Percentiles rank a stretch among this genome's conserved stretches.
Conservation (phyloP, 2,329 filamentous ascomycete species). For the Neurospora sp. region DNA sequence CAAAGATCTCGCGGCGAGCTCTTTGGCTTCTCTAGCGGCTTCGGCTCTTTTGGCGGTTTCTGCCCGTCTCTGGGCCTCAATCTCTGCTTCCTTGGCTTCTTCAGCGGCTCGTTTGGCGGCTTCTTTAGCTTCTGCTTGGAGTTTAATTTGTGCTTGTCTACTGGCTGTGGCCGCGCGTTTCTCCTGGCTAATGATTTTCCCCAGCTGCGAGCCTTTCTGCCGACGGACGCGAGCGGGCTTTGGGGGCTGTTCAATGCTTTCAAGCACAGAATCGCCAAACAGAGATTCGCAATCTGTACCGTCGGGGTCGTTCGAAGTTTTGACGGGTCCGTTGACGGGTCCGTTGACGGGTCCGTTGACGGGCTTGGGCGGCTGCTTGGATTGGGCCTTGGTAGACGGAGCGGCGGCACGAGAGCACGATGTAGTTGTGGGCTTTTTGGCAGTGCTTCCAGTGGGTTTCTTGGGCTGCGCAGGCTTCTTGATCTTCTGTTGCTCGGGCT, state of each 20-base stretch:
- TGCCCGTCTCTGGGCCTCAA: not conserved
- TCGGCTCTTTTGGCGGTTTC: not conserved
- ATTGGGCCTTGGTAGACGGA: not conserved
- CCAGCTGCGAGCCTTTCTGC: not conserved
- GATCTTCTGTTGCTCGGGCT: not conserved
- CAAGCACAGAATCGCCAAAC: not conserved
- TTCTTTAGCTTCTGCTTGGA: not conserved
- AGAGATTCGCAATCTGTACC: not conserved
- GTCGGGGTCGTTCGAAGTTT: not conserved
- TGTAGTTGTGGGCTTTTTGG: not conserved
- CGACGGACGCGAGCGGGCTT: not conserved
- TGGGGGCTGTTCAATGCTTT: not conserved
- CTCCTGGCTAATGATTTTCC: not conserved
- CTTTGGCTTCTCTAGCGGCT: not conserved
- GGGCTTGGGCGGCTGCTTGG: not conserved
- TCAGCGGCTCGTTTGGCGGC: not conserved
- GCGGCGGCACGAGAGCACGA: not conserved
- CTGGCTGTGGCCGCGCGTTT: not conserved
- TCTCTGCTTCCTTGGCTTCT: not conserved
- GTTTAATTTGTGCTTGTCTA: not conserved
- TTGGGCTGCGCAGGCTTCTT: not conserved
- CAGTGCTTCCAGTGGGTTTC: not conserved
- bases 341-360: not conserved
- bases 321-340: not conserved
- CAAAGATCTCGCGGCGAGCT: not conserved